These are phyloP conservation scores for Eragrostis curvula DNA, from an alignment of 176 grass and related monocot genomes.

Conservation along the genomic window DNA sequence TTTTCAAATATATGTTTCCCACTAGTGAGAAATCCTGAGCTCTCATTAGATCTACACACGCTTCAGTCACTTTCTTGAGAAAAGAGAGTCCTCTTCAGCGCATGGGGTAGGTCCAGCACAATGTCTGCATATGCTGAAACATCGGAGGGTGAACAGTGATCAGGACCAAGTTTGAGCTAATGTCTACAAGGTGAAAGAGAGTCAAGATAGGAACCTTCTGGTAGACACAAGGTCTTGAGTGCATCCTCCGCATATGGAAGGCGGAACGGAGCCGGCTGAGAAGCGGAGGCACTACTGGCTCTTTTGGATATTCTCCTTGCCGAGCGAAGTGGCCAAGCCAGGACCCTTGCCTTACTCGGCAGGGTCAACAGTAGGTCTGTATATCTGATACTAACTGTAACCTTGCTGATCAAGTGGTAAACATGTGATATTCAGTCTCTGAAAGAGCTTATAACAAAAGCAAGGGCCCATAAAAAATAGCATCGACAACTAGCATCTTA, in stretches of 20 bases:
- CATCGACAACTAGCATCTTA: neutral
- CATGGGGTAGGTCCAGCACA: slow-evolving; percentile 72
- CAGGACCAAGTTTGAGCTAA: slow-evolving; percentile 28
- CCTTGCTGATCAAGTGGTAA: slow-evolving; percentile 66
- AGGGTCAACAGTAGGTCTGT: slow-evolving; percentile 68
- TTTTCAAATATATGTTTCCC: slow-evolving; percentile 19
- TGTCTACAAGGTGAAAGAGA: neutral
- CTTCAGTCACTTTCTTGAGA: slow-evolving; percentile 57
- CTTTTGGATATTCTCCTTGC: slow-evolving; percentile 58
- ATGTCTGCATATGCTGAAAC: slow-evolving; percentile 88
- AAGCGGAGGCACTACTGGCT: slow-evolving; percentile 37
- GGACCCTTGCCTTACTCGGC: slow-evolving; percentile 83
- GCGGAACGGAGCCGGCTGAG: slow-evolving; percentile 59
- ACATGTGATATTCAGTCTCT: slow-evolving; percentile 17
- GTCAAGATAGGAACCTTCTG: slow-evolving; percentile 64
- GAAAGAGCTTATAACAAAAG: slow-evolving; percentile 1
- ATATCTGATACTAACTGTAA: slow-evolving; percentile 88
- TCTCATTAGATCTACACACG: neutral
- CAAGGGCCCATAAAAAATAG: neutral
- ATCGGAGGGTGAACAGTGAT: slow-evolving; percentile 13
- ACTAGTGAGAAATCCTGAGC: neutral
- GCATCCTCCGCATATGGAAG: slow-evolving; percentile 87
- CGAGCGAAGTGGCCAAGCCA: slow-evolving; percentile 84
- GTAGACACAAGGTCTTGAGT: slow-evolving; percentile 74
- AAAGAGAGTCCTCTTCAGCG: slow-evolving; percentile 70